Evolutionary conservation across 352 stramenopile species (phyloP).

Genomic region (Aphanomyces invadans): DNA sequence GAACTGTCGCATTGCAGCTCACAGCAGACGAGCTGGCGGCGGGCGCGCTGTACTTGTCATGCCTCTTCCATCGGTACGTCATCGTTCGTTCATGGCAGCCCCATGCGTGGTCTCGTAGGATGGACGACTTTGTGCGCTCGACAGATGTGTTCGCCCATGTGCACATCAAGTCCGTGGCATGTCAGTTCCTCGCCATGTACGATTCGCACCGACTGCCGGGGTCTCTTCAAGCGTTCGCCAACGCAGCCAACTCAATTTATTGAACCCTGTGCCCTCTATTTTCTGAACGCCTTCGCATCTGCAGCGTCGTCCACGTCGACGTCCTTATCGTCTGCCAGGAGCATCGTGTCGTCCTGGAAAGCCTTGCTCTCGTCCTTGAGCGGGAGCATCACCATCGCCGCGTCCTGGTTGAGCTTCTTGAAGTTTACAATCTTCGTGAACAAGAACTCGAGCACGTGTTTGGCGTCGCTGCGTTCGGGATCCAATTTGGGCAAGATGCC

Average conservation of each 20-base stretch:
- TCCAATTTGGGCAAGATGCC: conserved; percentile 76
- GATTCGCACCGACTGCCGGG: not conserved
- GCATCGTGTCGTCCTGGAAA: not conserved
- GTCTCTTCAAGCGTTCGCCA: not conserved
- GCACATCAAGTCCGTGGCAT: not conserved
- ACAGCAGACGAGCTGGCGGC: conserved; percentile 37
- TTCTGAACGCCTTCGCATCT: conserved; percentile 3
- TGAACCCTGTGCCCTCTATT: too few relatives aligned
- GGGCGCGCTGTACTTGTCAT: conserved; percentile 62
- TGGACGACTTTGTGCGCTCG: not conserved
- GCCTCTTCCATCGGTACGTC: conserved; percentile 45
- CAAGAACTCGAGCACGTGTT: conserved; percentile 88
- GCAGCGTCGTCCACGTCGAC: conserved; percentile 1
- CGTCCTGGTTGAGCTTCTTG: conserved; percentile 87
- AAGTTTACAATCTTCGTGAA: conserved; percentile 90
- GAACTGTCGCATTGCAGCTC: conserved; percentile 11
- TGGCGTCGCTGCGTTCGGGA: conserved; percentile 66
- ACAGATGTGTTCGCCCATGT: not conserved
- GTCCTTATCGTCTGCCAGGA: conserved; percentile 17
- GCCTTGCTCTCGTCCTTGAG: not conserved
- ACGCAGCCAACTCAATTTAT: too few relatives aligned
- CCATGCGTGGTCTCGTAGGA: too few relatives aligned
- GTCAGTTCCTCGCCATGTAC: not conserved
- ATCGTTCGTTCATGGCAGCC: not conserved
- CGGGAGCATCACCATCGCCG: conserved; percentile 22